Percentiles rank a stretch among this genome's conserved stretches.
phyloP scores from a whole-genome alignment of 2,329 filamentous ascomycete genomes.

The Aspergillus sp. region DNA sequence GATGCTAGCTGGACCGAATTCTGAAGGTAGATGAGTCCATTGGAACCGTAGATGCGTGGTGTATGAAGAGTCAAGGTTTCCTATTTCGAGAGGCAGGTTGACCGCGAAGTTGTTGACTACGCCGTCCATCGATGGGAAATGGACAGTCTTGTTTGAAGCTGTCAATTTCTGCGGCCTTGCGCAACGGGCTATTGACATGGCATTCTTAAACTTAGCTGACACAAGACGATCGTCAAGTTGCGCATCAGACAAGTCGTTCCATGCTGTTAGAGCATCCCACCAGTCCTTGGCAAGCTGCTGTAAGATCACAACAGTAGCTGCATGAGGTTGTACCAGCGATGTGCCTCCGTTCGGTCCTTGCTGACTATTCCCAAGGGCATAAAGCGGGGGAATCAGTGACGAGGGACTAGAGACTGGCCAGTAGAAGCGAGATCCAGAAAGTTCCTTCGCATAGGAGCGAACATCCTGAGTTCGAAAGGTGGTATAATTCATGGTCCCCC shows the following conservation, averaged over 20 bases:
- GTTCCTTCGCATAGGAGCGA: conserved; percentile 6
- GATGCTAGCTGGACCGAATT: conserved; percentile 4
- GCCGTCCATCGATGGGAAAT: conserved; percentile 1
- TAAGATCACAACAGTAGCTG: not conserved
- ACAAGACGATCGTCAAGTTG: conserved; percentile 7
- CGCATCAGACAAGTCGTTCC: not conserved
- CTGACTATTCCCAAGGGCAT: conserved; percentile 1
- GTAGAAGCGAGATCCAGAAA: conserved; percentile 5
- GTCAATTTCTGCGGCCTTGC: not conserved
- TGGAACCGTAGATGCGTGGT: not conserved
- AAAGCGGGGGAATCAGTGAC: conserved; percentile 4
- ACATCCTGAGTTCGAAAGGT: conserved; percentile 4
- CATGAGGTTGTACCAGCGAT: conserved; percentile 3
- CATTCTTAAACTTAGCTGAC: conserved; percentile 6
- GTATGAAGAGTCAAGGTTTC: not conserved
- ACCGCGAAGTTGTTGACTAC: not conserved
- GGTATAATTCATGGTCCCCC: conserved; percentile 7
- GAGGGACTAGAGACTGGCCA: conserved; percentile 6
- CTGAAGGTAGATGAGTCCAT: conserved; percentile 1
- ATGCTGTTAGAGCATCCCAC: conserved; percentile 4
- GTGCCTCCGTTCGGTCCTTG: conserved; percentile 5
- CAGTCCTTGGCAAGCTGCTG: conserved; percentile 6
- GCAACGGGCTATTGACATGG: conserved; percentile 4
- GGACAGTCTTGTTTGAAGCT: not conserved
- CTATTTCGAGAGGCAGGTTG: not conserved